Evolutionary conservation across 208 protist species (phyloP).

Genomic region (Novymonas esmeraldas): DNA sequence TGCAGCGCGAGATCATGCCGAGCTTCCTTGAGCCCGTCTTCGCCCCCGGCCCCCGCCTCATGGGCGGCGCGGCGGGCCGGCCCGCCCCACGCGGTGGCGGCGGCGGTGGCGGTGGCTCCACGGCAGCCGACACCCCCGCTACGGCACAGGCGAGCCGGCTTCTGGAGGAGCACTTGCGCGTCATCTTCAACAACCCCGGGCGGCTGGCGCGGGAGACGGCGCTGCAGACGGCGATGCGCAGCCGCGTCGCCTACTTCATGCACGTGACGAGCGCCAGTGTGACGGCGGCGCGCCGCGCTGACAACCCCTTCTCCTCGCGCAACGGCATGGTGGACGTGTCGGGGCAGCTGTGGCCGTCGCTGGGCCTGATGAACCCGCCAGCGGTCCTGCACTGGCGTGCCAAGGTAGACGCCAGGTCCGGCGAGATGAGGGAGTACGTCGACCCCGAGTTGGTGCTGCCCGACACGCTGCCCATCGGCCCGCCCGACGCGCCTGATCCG

Average conservation of each 20-base stretch:
- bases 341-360: slow-evolving; percentile 75
- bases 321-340: slow-evolving; percentile 82
- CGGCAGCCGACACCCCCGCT: slow-evolving; percentile 6
- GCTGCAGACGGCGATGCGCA: slow-evolving; percentile 50
- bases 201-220: slow-evolving; percentile 63
- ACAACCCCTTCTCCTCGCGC: slow-evolving; percentile 84
- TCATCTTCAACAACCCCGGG: slow-evolving; percentile 77
- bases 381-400: slow-evolving; percentile 44
- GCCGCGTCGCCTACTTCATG: slow-evolving; percentile 65
- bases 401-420: slow-evolving; percentile 33
- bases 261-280: slow-evolving; percentile 74
- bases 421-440: slow-evolving; percentile 58
- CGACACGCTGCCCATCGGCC: slow-evolving; percentile 48
- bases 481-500: slow-evolving; percentile 36
- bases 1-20: slow-evolving; percentile 81
- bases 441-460: slow-evolving; percentile 65
- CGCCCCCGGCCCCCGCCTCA: slow-evolving; percentile 32
- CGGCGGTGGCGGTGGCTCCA: not conserved
- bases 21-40: slow-evolving; percentile 83
- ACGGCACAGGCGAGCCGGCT: slow-evolving; percentile 37
- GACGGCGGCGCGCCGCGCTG: slow-evolving; percentile 80
- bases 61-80: slow-evolving; percentile 9
- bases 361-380: slow-evolving; percentile 56
- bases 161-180: slow-evolving; percentile 74
- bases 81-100: not conserved